Evolutionary conservation across 371 early-diverging fungal genomes (phyloP).

Genomic region (Batrachochytrium dendrobatidis): DNA sequence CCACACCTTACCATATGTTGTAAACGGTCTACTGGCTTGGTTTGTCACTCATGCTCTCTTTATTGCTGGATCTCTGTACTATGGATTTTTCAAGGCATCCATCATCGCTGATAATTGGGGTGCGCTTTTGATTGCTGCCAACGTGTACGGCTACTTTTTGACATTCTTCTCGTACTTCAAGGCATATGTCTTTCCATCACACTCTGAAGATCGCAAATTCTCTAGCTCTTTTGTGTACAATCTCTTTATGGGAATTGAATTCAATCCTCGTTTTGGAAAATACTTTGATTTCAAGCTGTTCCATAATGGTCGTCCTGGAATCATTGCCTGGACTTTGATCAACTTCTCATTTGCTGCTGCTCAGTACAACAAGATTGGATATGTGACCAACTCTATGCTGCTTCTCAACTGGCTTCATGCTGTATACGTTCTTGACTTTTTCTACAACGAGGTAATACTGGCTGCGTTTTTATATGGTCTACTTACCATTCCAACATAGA

Average conservation of each 20-base stretch:
- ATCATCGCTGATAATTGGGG: constrained; percentile 74
- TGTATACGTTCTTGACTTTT: constrained; percentile 70
- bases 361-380: constrained; percentile 60
- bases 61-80: constrained; percentile 47
- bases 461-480: background rate
- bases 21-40: constrained; percentile 73
- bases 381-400: constrained; percentile 71
- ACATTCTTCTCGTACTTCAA: constrained; percentile 64
- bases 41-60: constrained; percentile 61
- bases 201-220: constrained; percentile 74
- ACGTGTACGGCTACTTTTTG: constrained; percentile 68
- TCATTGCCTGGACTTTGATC: constrained; percentile 76
- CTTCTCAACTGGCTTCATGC: constrained; percentile 62
- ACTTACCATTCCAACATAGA: background rate
- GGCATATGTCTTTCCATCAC: constrained; percentile 65
- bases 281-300: constrained; percentile 73
- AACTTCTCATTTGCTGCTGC: constrained; percentile 61
- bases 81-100: constrained; percentile 50
- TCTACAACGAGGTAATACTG: constrained; percentile 58
- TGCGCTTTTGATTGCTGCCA: constrained; percentile 61
- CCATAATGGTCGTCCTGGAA: constrained; percentile 77
- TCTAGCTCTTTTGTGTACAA: constrained; percentile 55
- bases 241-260: constrained; percentile 69
- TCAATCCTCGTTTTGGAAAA: constrained; percentile 69
- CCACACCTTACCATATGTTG: constrained; percentile 56